These are phyloP conservation scores for Cladosporium sp. DNA, from an alignment of 2,329 filamentous ascomycete species.

Conservation along the genomic window DNA sequence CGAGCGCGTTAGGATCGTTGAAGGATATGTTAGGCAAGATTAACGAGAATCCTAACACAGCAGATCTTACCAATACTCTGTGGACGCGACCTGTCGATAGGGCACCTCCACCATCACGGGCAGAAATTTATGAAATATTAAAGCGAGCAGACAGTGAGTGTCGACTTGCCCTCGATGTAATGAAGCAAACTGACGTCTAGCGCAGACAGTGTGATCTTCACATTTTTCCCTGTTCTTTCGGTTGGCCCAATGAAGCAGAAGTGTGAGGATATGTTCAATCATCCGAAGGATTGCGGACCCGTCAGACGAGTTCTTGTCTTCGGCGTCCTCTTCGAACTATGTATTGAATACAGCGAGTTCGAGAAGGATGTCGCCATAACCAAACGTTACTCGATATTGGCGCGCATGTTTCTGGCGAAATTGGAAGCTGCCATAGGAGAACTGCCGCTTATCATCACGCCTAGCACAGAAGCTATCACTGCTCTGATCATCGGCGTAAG, in stretches of 20 bases:
- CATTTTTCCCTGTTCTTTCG: constrained; percentile 12
- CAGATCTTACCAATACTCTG: constrained; percentile 8
- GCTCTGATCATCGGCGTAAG: constrained; percentile 15
- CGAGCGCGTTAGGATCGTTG: constrained; percentile 10
- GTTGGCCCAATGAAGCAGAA: constrained; percentile 8
- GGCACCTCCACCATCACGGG: constrained; percentile 1
- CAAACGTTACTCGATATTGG: constrained; percentile 10
- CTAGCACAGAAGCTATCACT: constrained; percentile 12
- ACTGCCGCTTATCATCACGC: constrained; percentile 13
- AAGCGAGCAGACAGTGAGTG: constrained; percentile 1
- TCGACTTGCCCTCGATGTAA: neutral
- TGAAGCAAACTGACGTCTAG: neutral
- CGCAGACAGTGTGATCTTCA: constrained; percentile 12
- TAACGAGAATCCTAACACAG: constrained; percentile 10
- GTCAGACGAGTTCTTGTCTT: constrained; percentile 12
- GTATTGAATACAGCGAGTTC: constrained; percentile 12
- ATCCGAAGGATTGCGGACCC: constrained; percentile 2
- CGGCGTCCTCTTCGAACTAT: constrained; percentile 11
- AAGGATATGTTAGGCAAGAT: constrained; percentile 13
- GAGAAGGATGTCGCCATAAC: constrained; percentile 4
- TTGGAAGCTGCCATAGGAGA: constrained; percentile 12
- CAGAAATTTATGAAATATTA: constrained; percentile 4
- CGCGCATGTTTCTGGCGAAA: constrained; percentile 2
- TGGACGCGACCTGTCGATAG: constrained; percentile 7
- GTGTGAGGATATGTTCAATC: constrained; percentile 8